These are phyloP conservation scores for Claviceps sp. DNA, from an alignment of 2,329 filamentous ascomycete genomes.

Conservation along the genomic window DNA sequence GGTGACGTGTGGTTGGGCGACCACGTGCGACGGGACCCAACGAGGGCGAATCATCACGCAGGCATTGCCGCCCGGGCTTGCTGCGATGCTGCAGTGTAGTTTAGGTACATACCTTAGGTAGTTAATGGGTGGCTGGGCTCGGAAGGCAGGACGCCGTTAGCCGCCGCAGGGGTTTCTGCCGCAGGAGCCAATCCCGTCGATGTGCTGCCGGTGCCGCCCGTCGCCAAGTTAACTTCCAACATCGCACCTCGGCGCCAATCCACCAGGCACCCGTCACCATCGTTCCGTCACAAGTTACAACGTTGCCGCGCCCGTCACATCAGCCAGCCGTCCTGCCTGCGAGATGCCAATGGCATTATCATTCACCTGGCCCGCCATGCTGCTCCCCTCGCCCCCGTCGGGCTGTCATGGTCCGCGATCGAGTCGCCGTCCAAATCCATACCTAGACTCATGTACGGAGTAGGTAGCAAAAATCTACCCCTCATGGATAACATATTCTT, in stretches of 20 bases:
- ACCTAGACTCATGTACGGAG: too few relatives aligned
- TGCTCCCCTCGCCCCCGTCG: too few relatives aligned
- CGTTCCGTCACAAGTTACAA: not conserved
- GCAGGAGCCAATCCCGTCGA: constrained; percentile 1
- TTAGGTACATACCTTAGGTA: too few relatives aligned
- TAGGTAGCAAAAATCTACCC: not conserved
- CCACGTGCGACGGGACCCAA: too few relatives aligned
- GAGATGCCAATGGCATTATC: not conserved
- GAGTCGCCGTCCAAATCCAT: too few relatives aligned
- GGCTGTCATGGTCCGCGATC: too few relatives aligned
- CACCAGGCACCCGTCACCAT: not conserved
- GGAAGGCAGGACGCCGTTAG: not conserved
- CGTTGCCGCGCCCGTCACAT: not conserved
- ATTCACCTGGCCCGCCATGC: too few relatives aligned
- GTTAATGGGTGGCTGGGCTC: not conserved
- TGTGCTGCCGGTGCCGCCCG: not conserved
- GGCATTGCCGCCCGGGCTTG: too few relatives aligned
- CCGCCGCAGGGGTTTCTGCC: constrained; percentile 1
- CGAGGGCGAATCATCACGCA: too few relatives aligned
- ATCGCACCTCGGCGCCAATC: not conserved
- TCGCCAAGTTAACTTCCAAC: not conserved
- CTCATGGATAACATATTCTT: too few relatives aligned
- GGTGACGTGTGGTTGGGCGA: too few relatives aligned
- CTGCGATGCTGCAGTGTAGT: too few relatives aligned
- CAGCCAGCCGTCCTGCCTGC: not conserved